A percentile compares a stretch with the other conserved stretches of the same genome.
These are phyloP conservation scores for Gryganskiella cystojenkinii DNA, from an alignment of 192 early-diverging fungal genomes.

Conservation along the genomic window DNA sequence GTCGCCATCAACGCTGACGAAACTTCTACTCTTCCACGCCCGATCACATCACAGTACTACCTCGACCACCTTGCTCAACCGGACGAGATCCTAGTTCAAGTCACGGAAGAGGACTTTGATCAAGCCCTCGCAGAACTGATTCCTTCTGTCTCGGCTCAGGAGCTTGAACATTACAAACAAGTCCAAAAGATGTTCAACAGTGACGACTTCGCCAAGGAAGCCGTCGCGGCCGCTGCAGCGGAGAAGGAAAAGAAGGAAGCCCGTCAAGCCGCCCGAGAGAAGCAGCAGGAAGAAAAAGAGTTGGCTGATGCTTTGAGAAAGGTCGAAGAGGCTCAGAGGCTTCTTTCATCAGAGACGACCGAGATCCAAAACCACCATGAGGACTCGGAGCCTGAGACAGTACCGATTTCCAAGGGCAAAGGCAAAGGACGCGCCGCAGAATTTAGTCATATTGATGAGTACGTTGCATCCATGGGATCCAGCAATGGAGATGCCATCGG, in stretches of 20 bases:
- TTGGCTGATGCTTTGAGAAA: constrained; percentile 19
- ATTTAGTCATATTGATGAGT: constrained; percentile 18
- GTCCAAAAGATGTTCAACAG: constrained; percentile 84
- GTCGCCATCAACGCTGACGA: constrained; percentile 54
- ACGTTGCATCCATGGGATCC: background rate
- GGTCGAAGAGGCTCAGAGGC: constrained; percentile 35
- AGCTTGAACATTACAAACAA: constrained; percentile 86
- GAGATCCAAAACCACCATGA: background rate
- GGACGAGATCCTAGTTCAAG: constrained; percentile 82
- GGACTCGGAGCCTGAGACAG: background rate
- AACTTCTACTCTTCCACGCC: constrained; percentile 57
- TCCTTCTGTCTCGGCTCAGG: constrained; percentile 88
- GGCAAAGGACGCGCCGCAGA: constrained; percentile 42
- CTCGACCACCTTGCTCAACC: constrained; percentile 82
- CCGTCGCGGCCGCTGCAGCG: constrained; percentile 40
- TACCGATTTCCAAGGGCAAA: constrained; percentile 16
- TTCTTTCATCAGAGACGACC: constrained; percentile 1
- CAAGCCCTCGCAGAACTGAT: constrained; percentile 85
- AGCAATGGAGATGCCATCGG: background rate
- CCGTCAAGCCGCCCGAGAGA: background rate
- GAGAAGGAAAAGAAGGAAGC: constrained; percentile 15
- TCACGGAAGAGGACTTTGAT: constrained; percentile 85
- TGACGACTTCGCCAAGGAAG: constrained; percentile 50
- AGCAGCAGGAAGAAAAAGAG: constrained; percentile 8
- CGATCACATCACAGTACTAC: constrained; percentile 91